Base-by-base conservation (phyloP, 345 rosid species). In the Kandelia obovata region DNA sequence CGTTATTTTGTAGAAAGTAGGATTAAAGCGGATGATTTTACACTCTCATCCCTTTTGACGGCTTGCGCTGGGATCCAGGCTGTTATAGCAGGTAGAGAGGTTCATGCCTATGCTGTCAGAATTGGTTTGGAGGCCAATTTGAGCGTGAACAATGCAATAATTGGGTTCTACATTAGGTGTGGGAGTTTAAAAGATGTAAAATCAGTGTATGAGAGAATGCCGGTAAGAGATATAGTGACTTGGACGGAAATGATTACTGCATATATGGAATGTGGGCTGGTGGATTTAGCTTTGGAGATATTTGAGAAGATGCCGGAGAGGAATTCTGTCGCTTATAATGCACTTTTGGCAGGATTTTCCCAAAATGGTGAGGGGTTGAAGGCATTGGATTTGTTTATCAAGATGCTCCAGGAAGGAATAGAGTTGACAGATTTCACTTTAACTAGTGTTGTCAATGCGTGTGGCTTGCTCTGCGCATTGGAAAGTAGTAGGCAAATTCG, bases 401-500 rank as follows among this genome's bases (percentile, higher is more conserved):
- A 73, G 47, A 88, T 91, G 90, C 71, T 85, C 57, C 81, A 71
- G 67, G 77, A 78, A 30, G 87, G 94, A 71, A 55, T 82, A 65
- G 91, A 77, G 73, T 65, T 89, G 70, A 79, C 92, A 21, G 94
- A 88, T 62, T 83, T 82, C 74, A 81, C 87, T 74, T 78, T 89
- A 79, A 86, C 86, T 21, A 86, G 89, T 21, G 80, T 83, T 27
- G 70, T 83, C 43, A 85, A 71, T 31, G 97, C 96, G 39, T 88
- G 96, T 78, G 89, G 94, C 31, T 74, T 88, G 77, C 76, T 84
- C 61, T 62, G 58, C 63, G 69, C 77, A 27, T 68, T 37, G 32
- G 81, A 78, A 70, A 61, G 81, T 46, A 84, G 97, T 53, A 83
- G 81, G 68, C 97, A 93, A 81, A 65, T 93, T 69, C 97, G 91